Evolutionary conservation across 768 basidiomycete genomes (phyloP), one percentile per base, ranked within the genome.

Genomic region (Naganishia friedmannii): DNA sequence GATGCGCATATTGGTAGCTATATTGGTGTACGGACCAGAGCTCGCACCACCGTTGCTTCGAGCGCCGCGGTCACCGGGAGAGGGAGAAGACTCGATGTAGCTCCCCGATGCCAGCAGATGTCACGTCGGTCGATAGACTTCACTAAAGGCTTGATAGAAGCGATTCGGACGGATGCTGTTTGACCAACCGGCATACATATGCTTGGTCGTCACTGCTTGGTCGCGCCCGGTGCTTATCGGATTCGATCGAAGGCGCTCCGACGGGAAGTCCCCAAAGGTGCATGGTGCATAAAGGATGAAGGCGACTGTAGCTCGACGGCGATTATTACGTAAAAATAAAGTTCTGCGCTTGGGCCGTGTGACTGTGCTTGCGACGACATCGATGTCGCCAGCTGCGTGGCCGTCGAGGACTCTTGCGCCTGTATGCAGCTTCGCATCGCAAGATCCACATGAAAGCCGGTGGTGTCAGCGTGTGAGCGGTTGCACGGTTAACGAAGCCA

Each of bases 111-210:
- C 21, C 17, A 3, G 45, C 45, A 15, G 21, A 46, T 46, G 17
- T 51, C 48, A 51, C 48, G 42, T 42, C 42, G 42, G 42, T 42
- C 42, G 42, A 42, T 42, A 42, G 42, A 42, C 48, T 51, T 51
- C 23, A 23, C 48, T n/a, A n/a, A n/a, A 12, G 23, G 48, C 7
- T 13, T 42, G 42, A 42, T 26, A 51, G 48, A 51, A 51, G n/a
- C 45, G 6, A n/a, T 51, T 51, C 48, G 17, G 13, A 51, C 48
- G 48, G 48, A 23, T 21, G 48, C 48, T 51, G 23, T 51, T 26
- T n/a, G n/a, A 23, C 23, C 6, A 51, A 8, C 23, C n/a, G 23
- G n/a, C n/a, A n/a, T n/a, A n/a, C n/a, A 1, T 51, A 26, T 51
- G n/a, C 48, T 51, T 7, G 13, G 13, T 21, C 45, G 15, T n/a